Base-by-base conservation (phyloP, 768 basidiomycete species). In the Auriculariales sp. region DNA sequence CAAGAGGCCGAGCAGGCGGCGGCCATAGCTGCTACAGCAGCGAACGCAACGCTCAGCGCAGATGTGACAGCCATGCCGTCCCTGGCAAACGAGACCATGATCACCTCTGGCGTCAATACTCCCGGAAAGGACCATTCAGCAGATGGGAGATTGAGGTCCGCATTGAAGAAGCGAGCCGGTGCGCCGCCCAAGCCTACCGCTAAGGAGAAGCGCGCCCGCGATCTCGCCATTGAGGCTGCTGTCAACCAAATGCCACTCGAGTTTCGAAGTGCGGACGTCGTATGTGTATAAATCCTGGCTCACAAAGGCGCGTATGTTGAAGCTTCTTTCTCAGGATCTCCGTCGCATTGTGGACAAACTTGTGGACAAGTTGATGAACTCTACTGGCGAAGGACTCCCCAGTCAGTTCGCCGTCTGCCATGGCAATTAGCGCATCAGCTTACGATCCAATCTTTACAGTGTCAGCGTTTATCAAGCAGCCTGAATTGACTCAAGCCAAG, bases 201-300 rank as follows among this genome's bases (percentile, higher is more conserved):
- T 10, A 88, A 83, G 61, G 86, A 89, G 67, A 90, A 81, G 71
- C 87, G 83, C 63, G 86, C 90, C 56, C 73, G 84, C 31, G 75
- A 73, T 59, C 87, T 87, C 53, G 73, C 73, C 47, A 67, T 83
- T 28, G 88, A 91, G 54, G 77, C 75, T 51, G 73, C 87, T 14
- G 72, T 93, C 14, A 73, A 79, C 24, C 77, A 74, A 49, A 68
- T 94, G 31, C 92, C 92, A 0, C 71, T 97, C 11, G 92, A 94
- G 63, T 97, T 91, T 61, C 75, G 92, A 22, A 92, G 92, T 7
- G 83, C 71, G 55, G 88, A 94, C 64, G 82, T 85, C 2, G 89
- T 88, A 59, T 49, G 83, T 69, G 46, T 36, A 35, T 2, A 25
- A n/a, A 19, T 31, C 17, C 36, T 30, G 32, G 39, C 24, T 39